Conservation (phyloP, 2,329 filamentous ascomycete species). For the Cladosporium sp. region DNA sequence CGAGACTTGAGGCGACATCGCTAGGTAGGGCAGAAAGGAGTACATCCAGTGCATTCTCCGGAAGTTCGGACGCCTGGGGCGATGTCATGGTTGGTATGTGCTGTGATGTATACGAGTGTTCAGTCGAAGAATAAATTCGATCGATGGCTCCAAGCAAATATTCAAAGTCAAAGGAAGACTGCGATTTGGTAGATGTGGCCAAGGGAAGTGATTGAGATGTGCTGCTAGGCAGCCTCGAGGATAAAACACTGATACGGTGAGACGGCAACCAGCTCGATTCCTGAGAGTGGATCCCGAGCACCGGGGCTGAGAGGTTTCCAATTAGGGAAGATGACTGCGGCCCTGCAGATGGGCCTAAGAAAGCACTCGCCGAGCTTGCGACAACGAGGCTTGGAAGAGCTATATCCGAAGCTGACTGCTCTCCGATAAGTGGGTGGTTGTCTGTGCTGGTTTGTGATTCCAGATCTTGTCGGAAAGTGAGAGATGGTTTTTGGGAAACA, state of each 20-base stretch:
- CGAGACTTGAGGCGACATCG: conserved; percentile 16
- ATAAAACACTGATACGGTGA: not conserved
- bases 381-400: not conserved
- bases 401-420: conserved; percentile 4
- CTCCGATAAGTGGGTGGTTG: no score
- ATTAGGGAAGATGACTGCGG: conserved; percentile 9
- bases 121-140: not conserved
- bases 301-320: conserved; percentile 2
- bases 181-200: not conserved
- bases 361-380: conserved; percentile 4
- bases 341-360: not conserved
- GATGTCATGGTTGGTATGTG: not conserved
- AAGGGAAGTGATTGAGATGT: not conserved
- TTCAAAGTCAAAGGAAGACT: not conserved
- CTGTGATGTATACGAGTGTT: not conserved
- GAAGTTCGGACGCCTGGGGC: not conserved
- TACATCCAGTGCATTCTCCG: conserved; percentile 15
- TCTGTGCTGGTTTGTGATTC: not conserved
- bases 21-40: conserved; percentile 16
- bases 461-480: no score
- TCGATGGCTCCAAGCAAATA: not conserved
- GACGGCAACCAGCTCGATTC: not conserved
- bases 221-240: not conserved
- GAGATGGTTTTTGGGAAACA: no score
- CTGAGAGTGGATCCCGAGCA: not conserved